Evolutionary conservation across 2,329 filamentous ascomycete species (phyloP), one percentile per base, ranked within the genome.

Genomic region (Grosmannia serpens): DNA sequence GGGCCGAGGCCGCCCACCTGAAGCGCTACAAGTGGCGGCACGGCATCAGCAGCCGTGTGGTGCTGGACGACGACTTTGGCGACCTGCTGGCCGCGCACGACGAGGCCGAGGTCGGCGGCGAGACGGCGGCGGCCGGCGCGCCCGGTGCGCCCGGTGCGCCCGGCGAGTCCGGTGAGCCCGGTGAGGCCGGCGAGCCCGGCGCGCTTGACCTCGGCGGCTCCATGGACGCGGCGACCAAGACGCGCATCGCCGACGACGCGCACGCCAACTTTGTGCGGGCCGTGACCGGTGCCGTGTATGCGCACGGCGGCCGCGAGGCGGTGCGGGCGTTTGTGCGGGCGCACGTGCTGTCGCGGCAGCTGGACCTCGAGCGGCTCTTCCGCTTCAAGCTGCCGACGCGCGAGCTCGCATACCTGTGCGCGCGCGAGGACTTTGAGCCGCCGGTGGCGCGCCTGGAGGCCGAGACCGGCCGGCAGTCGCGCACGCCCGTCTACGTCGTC

Each of bases 401-500:
- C 63, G 94, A 99, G 73, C 79, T 99, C 46, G 82, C 83, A 60
- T 81, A 86, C 65, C 78, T 99, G 50, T 99, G 94, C 74, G 85
- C 85, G 7, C 80, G 94, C 61, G 94, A 99, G 75, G 86, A 88
- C 63, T 97, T 97, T 72, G 89, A 95, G 65, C 71, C 83, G 10
- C 94, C 94, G 1, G 82, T 96, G 29, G 94, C 94, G 20, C 84
- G 91, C 59, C 81, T 99, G 57, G 81, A 96, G 65, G 89, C 86
- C 66, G 94, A 99, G 77, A 97, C 94, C 4, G 94, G 94, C 70
- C 84, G 94, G 60, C 72, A 81, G 65, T 94, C 88, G 67, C 83
- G 88, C 70, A 88, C 88, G 60, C 92, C 94, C 20, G 94, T 99
- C 20, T 97, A 87, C 68, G 85, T 96, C 33, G 91, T 99, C 17